These are phyloP conservation scores for Metarhizium anisopliae DNA, from an alignment of 2,329 filamentous ascomycete genomes.

Conservation along the genomic window DNA sequence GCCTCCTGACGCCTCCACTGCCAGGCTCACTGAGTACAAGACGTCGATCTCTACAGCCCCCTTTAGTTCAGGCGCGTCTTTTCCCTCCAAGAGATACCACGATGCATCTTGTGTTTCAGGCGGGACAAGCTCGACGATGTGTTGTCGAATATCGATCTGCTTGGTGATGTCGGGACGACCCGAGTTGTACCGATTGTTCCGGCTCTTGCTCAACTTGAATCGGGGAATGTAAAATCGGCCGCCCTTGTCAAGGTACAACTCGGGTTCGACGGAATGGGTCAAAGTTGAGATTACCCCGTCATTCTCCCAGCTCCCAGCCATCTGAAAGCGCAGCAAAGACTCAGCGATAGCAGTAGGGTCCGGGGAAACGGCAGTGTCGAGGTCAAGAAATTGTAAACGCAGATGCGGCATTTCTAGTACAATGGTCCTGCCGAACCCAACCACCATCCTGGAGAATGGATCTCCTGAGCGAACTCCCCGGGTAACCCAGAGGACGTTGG, in stretches of 20 bases:
- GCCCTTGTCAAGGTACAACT: neutral
- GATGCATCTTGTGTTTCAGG: neutral
- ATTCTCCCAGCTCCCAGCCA: neutral
- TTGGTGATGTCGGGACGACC: neutral
- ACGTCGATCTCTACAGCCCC: no score
- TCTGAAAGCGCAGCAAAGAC: neutral
- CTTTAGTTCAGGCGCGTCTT: neutral
- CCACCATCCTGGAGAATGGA: neutral
- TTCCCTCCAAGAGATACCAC: neutral
- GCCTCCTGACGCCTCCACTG: no score
- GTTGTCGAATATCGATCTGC: neutral
- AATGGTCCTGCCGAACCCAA: neutral
- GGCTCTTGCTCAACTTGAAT: neutral
- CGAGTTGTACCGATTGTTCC: neutral
- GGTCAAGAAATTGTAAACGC: conserved; percentile 1
- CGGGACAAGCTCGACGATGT: neutral
- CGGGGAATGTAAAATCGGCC: neutral
- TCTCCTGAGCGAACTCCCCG: no score
- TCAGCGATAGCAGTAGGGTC: neutral
- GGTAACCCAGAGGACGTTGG: neutral
- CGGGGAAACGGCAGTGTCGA: neutral
- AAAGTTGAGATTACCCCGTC: no score
- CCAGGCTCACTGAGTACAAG: no score
- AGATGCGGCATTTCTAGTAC: neutral
- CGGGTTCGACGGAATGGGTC: neutral